phyloP scores from a whole-genome alignment of 345 rosid species.

The Camelina hispida region DNA sequence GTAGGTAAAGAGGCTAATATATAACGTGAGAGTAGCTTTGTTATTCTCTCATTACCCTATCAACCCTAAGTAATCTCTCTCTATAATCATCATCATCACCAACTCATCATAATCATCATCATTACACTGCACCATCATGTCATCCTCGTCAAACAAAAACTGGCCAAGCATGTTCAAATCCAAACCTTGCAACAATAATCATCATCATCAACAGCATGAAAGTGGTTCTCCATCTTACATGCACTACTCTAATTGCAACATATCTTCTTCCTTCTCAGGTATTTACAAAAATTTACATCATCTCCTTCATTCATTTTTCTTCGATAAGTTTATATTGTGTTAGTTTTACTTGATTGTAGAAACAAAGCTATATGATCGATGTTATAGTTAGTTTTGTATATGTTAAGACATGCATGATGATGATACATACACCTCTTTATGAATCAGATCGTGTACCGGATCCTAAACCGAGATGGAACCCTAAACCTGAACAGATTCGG shows the following conservation, averaged over 20 bases:
- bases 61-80: constrained; percentile 7
- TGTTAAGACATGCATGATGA: constrained; percentile 35
- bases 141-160: constrained; percentile 74
- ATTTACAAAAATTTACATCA: not conserved
- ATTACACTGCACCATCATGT: constrained; percentile 53
- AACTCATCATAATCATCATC: not conserved
- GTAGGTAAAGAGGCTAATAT: constrained; percentile 63
- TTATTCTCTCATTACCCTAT: constrained; percentile 34
- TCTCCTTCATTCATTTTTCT: not conserved
- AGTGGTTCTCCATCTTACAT: constrained; percentile 61
- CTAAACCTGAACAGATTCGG: constrained; percentile 92
- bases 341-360: not conserved
- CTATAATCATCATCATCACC: not conserved
- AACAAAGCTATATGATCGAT: not conserved
- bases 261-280: constrained; percentile 64
- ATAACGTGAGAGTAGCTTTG: constrained; percentile 54
- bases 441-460: constrained; percentile 81
- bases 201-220: constrained; percentile 50
- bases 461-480: constrained; percentile 98
- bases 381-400: not conserved
- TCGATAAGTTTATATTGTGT: too few species aligned
- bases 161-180: constrained; percentile 99
- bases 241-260: constrained; percentile 55
- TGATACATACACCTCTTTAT: constrained; percentile 13
- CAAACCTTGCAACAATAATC: constrained; percentile 78